A percentile compares a stretch with the other conserved stretches of the same genome.
Evolutionary conservation across 2,329 filamentous ascomycete genomes (phyloP).

Genomic region (Coleophoma eucalyptorum): DNA sequence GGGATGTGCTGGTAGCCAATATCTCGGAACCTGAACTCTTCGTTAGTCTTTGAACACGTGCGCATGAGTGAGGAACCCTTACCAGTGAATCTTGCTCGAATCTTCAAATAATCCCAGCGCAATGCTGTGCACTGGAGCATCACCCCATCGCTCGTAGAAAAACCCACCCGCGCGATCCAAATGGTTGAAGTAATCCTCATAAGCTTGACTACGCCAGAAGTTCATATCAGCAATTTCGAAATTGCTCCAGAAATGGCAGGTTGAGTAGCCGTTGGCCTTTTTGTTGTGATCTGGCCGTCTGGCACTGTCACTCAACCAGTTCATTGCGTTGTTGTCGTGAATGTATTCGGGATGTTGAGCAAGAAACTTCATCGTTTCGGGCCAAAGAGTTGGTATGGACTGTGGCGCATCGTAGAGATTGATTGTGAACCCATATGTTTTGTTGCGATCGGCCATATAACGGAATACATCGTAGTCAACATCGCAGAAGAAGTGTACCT

Average conservation of each 20-base stretch:
- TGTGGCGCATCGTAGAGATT: slow-evolving; percentile 90
- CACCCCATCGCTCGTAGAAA: slow-evolving; percentile 98
- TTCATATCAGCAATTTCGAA: slow-evolving; percentile 93
- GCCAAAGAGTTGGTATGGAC: slow-evolving; percentile 86
- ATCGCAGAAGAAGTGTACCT: slow-evolving; percentile 99
- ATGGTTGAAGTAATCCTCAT: slow-evolving; percentile 95
- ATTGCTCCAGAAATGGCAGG: slow-evolving; percentile 99
- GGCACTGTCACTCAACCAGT: slow-evolving; percentile 78
- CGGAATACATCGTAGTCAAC: slow-evolving; percentile 98
- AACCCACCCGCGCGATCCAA: slow-evolving; percentile 92
- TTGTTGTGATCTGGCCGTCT: slow-evolving; percentile 75
- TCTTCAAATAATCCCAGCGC: slow-evolving; percentile 91
- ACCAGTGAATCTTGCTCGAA: slow-evolving; percentile 89
- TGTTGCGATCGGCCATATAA: slow-evolving; percentile 97
- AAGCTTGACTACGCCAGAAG: slow-evolving; percentile 87
- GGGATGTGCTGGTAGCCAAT: slow-evolving; percentile 98
- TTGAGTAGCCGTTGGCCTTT: slow-evolving; percentile 89
- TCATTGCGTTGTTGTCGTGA: slow-evolving; percentile 78
- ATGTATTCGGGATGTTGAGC: slow-evolving; percentile 79
- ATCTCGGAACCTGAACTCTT: slow-evolving; percentile 79
- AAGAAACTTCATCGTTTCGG: slow-evolving; percentile 90
- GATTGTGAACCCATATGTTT: slow-evolving; percentile 98
- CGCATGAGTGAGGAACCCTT: slow-evolving; percentile 26
- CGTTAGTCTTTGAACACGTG: slow-evolving; percentile 1
- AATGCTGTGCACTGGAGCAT: slow-evolving; percentile 95